Evolutionary conservation across 1,284 basidiomycete species (phyloP).

Genomic region (Irpex rosettiformis): DNA sequence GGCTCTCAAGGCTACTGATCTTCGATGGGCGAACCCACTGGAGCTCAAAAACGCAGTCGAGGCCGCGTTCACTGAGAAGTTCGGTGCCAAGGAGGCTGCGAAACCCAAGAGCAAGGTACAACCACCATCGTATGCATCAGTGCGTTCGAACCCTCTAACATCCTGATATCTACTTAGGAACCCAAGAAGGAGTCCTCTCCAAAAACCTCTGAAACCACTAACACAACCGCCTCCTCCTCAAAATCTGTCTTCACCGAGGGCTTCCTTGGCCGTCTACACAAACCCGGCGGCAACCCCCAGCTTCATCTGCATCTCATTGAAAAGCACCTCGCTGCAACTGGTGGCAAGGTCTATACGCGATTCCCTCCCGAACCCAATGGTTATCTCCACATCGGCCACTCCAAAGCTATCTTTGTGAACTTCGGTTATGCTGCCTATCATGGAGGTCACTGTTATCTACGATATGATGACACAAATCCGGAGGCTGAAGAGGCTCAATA

Average conservation of each 20-base stretch:
- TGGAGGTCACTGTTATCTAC: slow-evolving; percentile 87
- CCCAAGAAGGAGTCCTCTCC: slow-evolving; percentile 45
- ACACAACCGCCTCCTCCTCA: slow-evolving; percentile 36
- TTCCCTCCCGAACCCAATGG: slow-evolving; percentile 99
- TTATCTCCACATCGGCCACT: slow-evolving; percentile 94
- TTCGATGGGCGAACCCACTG: slow-evolving; percentile 89
- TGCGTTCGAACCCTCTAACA: background rate
- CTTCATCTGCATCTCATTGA: slow-evolving; percentile 76
- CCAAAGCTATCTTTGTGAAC: slow-evolving; percentile 97
- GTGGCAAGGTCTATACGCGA: slow-evolving; percentile 88
- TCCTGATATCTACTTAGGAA: slow-evolving; percentile 36
- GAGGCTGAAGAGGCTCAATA: slow-evolving; percentile 96
- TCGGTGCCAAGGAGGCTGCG: slow-evolving; percentile 74
- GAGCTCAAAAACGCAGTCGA: slow-evolving; percentile 91
- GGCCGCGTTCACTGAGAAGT: slow-evolving; percentile 67
- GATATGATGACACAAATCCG: slow-evolving; percentile 99
- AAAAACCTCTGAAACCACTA: slow-evolving; percentile 32
- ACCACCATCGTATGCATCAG: background rate
- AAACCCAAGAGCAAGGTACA: slow-evolving; percentile 73
- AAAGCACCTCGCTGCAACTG: slow-evolving; percentile 79
- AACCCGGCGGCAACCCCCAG: slow-evolving; percentile 94
- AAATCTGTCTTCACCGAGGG: slow-evolving; percentile 91
- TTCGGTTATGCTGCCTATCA: slow-evolving; percentile 97
- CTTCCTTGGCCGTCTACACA: slow-evolving; percentile 91
- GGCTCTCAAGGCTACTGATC: slow-evolving; percentile 63